Conservation (phyloP, 140 eudicot genomes). For the Erigeron philadelphicus region DNA sequence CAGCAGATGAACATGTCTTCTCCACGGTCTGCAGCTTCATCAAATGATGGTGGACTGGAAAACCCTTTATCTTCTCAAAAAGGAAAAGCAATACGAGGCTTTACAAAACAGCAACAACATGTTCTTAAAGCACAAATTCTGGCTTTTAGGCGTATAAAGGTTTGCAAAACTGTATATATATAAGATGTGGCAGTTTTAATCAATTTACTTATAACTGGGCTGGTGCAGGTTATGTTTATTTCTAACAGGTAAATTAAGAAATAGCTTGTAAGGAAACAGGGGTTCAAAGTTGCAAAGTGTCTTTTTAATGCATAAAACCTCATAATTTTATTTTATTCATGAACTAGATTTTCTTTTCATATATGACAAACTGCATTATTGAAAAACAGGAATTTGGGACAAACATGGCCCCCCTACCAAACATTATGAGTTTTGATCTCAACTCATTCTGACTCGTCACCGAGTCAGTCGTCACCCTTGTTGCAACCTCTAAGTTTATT, state of each 20-base stretch:
- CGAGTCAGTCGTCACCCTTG: background rate
- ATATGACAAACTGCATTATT: background rate
- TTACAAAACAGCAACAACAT: constrained; percentile 84
- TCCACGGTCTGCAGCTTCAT: constrained; percentile 46
- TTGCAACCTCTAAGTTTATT: background rate
- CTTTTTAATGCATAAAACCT: background rate
- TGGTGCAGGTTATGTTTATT: background rate
- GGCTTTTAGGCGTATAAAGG: constrained; percentile 95
- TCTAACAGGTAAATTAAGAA: background rate
- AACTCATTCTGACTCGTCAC: background rate
- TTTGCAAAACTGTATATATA: constrained; percentile 16
- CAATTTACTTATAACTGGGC: background rate
- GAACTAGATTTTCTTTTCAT: background rate
- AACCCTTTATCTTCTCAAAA: constrained; percentile 43
- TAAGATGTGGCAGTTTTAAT: background rate
- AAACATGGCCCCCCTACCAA: background rate
- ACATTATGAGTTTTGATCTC: background rate
- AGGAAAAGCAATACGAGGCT: constrained; percentile 39
- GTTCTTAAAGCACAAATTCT: constrained; percentile 93
- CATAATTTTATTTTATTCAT: background rate
- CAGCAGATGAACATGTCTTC: constrained; percentile 51
- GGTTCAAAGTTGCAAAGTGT: background rate
- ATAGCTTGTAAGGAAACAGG: background rate
- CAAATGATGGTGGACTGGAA: constrained; percentile 40
- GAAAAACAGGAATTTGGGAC: background rate